Conservation (phyloP, 495 filamentous ascomycete genomes). For the Margaritispora aquatica region DNA sequence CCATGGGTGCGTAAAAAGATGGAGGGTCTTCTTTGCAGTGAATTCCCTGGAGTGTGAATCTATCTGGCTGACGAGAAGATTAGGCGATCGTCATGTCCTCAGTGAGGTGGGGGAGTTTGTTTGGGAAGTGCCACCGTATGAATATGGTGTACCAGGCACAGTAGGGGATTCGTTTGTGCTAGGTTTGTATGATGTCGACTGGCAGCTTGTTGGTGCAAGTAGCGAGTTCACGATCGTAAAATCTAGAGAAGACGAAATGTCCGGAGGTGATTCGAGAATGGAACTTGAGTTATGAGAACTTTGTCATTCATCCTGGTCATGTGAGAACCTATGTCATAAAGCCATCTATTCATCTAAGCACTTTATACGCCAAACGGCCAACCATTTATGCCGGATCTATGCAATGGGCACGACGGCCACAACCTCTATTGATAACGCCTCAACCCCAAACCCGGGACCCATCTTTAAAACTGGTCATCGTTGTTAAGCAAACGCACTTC, state of each 20-base stretch:
- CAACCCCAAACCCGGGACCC: not conserved
- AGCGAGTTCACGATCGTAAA: not conserved
- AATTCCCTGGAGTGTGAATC: too few species aligned
- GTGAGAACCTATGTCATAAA: not conserved
- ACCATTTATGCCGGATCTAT: not conserved
- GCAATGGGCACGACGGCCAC: not conserved
- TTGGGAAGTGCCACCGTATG: not conserved
- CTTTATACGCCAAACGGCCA: not conserved
- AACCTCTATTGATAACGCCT: not conserved
- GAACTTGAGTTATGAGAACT: not conserved
- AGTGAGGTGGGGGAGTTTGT: not conserved
- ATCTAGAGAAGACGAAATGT: not conserved
- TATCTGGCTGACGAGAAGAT: not conserved
- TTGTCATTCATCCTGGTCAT: not conserved
- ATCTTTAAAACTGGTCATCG: slow-evolving; percentile 76
- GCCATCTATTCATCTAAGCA: not conserved
- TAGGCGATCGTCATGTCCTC: not conserved
- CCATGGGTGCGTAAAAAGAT: too few species aligned
- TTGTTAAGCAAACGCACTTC: slow-evolving; percentile 84
- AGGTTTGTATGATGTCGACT: not conserved
- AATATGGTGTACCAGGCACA: not conserved
- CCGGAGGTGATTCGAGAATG: not conserved
- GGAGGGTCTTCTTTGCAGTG: too few species aligned
- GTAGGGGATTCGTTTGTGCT: not conserved
- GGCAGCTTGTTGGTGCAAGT: not conserved